Evolutionary conservation across 805 yeast genomes (phyloP).

Genomic region (Cyberlindnera subsufficiens): DNA sequence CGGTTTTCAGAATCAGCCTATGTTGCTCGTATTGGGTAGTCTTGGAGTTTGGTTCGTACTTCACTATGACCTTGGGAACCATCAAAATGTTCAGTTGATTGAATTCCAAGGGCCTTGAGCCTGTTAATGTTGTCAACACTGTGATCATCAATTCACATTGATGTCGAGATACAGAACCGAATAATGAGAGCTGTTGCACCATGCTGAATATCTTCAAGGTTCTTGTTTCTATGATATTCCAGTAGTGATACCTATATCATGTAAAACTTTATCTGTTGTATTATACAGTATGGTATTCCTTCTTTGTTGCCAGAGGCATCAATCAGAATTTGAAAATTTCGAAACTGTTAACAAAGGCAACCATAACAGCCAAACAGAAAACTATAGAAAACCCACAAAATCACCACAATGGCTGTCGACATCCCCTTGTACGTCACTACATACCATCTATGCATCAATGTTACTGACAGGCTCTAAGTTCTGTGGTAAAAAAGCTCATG

Average conservation of each 20-base stretch:
- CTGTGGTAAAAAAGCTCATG: slow-evolving; percentile 62
- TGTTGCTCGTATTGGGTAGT: slow-evolving; percentile 23
- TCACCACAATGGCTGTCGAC: slow-evolving; percentile 20
- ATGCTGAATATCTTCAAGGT: slow-evolving; percentile 3
- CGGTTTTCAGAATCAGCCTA: slow-evolving; percentile 18
- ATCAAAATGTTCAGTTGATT: slow-evolving; percentile 14
- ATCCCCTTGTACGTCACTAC: slow-evolving; percentile 19
- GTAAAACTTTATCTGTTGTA: too few relatives aligned
- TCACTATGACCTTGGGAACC: slow-evolving; percentile 20
- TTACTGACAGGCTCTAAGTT: slow-evolving; percentile 27
- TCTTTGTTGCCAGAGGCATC: background rate
- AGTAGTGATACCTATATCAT: too few relatives aligned
- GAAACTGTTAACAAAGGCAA: background rate
- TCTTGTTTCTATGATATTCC: too few relatives aligned
- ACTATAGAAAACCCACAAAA: background rate
- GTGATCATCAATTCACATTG: slow-evolving; percentile 15
- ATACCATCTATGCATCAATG: background rate
- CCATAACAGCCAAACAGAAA: background rate
- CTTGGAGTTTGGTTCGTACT: slow-evolving; percentile 24
- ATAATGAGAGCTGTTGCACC: slow-evolving; percentile 25
- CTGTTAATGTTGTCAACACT: slow-evolving; percentile 20
- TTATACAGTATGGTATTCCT: too few relatives aligned
- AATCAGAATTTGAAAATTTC: background rate
- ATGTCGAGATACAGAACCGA: slow-evolving; percentile 10
- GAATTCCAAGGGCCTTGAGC: slow-evolving; percentile 10